Base-by-base conservation (phyloP, 371 early-diverging fungal species). In the Saksenaea oblongispora region DNA sequence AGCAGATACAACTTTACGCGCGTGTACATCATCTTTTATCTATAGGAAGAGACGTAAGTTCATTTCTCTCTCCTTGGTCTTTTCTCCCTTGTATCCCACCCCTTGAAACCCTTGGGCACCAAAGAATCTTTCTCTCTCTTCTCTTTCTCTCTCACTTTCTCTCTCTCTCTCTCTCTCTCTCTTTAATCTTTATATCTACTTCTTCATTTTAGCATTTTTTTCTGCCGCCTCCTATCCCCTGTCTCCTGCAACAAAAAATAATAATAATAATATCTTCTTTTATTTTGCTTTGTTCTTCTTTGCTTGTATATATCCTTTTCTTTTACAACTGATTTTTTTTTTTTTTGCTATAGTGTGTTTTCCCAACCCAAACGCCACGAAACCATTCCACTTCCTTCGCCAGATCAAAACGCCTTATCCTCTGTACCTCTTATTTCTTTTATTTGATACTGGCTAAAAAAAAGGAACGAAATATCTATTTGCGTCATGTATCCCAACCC, bases 71-170 rank as follows among this genome's bases (percentile, higher is more conserved):
- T 47, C 51, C 31, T 31, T 47, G 22, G 24, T 10, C 24, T 22
- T 47, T 47, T 47, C 51, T 47, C 51, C 51, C 51, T 47, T 47
- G 5, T 22, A 24, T 47, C 51, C 51, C 17, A 47, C 51, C 51
- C 51, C 51, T 47, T 47, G 51, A 47, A 47, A 47, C 51, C 51
- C 51, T 47, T 47, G 51, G 51, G n/a, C 51, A 47, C n/a, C 39
- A 47, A 47, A 47, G 51, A 22, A 47, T 22, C 51, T 47, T 22
- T 22, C 3, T 47, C 51, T 14, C 42, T 41, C 42, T 47, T 5
- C 22, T 22, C 24, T 47, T 47, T 10, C n/a, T 44, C n/a, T 44
- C 17, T 5, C 44, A n/a, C 44, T 44, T n/a, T 44, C 18, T 44
- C 17, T 44, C 3, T 3, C 44, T 44, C 44, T n/a, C 37, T 15